A percentile compares a stretch with the other conserved stretches of the same genome.
Conservation (phyloP, 805 yeast species). For the Saccharomycopsis fodiens region DNA sequence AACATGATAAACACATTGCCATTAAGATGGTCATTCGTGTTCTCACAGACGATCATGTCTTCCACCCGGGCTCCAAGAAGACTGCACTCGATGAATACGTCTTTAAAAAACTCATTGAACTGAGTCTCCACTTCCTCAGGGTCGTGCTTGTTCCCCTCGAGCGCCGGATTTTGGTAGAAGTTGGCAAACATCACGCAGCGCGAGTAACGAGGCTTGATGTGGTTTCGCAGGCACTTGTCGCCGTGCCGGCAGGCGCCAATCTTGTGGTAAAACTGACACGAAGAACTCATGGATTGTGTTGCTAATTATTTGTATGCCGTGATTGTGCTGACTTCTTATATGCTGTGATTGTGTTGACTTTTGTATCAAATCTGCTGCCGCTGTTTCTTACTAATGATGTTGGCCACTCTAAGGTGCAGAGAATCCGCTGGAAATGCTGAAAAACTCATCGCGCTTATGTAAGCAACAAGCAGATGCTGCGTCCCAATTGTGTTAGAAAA, state of each 20-base stretch:
- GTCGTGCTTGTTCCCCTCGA: slow-evolving; percentile 22
- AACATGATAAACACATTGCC: slow-evolving; percentile 81
- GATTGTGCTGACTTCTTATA: not conserved
- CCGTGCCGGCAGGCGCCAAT: slow-evolving; percentile 96
- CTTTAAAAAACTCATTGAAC: slow-evolving; percentile 61
- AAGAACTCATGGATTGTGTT: not conserved
- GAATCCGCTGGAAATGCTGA: too few species aligned
- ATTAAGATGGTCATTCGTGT: slow-evolving; percentile 69
- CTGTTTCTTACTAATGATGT: too few species aligned
- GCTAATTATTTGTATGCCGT: not conserved
- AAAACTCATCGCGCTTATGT: too few species aligned
- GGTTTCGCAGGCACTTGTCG: slow-evolving; percentile 71
- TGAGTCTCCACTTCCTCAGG: slow-evolving; percentile 34
- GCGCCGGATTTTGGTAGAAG: slow-evolving; percentile 51
- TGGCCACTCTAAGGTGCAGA: too few species aligned
- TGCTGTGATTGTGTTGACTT: too few species aligned
- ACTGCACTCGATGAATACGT: slow-evolving; percentile 57
- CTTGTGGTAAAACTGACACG: slow-evolving; percentile 49
- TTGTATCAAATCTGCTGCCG: too few species aligned
- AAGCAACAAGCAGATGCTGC: too few species aligned
- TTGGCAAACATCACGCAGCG: slow-evolving; percentile 58
- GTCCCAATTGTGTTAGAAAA: too few species aligned
- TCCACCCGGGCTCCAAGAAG: slow-evolving; percentile 40
- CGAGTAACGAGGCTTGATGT: slow-evolving; percentile 58
- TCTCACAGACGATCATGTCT: slow-evolving; percentile 71